Evolutionary conservation across 768 basidiomycete species (phyloP), one percentile per base, ranked within the genome.

Genomic region (Lepiota venenata): DNA sequence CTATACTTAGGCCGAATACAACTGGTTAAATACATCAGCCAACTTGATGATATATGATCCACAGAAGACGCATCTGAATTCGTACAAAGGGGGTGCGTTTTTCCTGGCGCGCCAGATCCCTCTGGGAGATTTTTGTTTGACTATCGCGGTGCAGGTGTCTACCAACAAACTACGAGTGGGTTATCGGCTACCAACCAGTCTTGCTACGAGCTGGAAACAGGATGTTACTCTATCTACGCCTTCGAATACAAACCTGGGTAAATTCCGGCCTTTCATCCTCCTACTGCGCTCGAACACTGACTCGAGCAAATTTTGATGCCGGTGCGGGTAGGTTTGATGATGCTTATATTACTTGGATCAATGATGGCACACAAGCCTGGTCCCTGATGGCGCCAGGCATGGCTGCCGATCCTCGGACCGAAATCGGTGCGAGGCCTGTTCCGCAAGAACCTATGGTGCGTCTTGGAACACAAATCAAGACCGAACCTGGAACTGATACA

Each of bases 81-180:
- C 75, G 9, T 89, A 84, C 61, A 73, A 65, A 25, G 90, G 90
- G 27, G 86, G 86, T 66, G 69, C 71, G 35, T 82, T 68, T 59
- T 20, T 68, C 70, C 21, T 84, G 67, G 59, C 18, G 9, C 16
- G 8, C 36, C 25, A 25, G 32, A 9, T n/a, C n/a, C n/a, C n/a
- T n/a, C n/a, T n/a, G 10, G 25, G 37, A 1, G 7, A 8, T 16
- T 10, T 4, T n/a, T 16, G n/a, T 22, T 14, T 57, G 61, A 70
- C 32, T 78, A 73, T n/a, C 21, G 32, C 32, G 6, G 15, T 44
- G 16, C 29, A 67, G 65, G 66, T 25, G 78, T 75, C 8, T 80
- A 79, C 59, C 91, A 93, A 64, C 86, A 92, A 67, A 84, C 88
- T 20, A 84, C 87, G 1, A 89, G 87, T 20, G 84, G 79, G 14